A percentile compares a stretch with the other conserved stretches of the same genome.
Conservation (phyloP, 1,284 basidiomycete species). For the Cryptococcus floricola region DNA sequence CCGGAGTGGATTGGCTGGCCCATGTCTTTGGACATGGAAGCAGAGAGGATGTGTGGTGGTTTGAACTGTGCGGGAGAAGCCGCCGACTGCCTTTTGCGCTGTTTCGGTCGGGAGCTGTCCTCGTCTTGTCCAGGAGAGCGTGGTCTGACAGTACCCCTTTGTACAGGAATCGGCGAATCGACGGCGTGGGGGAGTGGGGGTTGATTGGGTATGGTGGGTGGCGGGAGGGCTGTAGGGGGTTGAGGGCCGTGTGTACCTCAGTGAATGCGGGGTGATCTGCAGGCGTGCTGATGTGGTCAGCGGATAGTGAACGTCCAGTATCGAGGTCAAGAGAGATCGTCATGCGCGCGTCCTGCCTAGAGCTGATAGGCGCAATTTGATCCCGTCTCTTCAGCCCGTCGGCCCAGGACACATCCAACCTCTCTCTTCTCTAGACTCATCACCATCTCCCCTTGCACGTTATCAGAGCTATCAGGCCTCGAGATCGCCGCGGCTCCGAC, state of each 20-base stretch:
- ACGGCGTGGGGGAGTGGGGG: neutral
- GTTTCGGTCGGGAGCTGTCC: slow-evolving; percentile 7
- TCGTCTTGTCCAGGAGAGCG: slow-evolving; percentile 15
- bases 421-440: no score
- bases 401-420: no score
- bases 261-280: neutral
- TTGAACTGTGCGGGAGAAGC: neutral
- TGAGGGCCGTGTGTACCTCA: neutral
- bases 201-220: neutral
- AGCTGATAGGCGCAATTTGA: no score
- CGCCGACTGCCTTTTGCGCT: slow-evolving; percentile 10
- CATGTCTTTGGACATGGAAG: slow-evolving; percentile 7
- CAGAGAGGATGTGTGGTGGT: neutral
- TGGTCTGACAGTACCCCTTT: slow-evolving; percentile 18
- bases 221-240: neutral
- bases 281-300: no score
- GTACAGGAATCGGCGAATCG: slow-evolving; percentile 2
- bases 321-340: no score
- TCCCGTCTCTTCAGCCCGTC: no score
- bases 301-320: no score
- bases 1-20: slow-evolving; percentile 12
- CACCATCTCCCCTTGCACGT: no score
- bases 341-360: no score
- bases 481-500: no score
- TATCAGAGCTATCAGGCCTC: no score